Evolutionary conservation across 345 rosid species (phyloP).

Genomic region (Psidium guajava): DNA sequence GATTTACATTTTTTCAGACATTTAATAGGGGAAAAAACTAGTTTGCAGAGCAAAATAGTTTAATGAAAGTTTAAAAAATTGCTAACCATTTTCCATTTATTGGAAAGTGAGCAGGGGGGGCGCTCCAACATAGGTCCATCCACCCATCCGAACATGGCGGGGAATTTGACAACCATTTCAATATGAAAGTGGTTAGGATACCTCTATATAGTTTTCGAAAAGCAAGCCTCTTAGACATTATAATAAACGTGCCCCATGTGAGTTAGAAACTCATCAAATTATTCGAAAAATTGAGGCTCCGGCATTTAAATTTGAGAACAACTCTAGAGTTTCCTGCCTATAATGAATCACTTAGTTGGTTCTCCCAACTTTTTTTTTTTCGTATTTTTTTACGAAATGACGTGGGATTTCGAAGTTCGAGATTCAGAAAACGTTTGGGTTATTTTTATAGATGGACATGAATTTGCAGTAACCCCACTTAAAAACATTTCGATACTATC

Average conservation of each 20-base stretch:
- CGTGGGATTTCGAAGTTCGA: not conserved
- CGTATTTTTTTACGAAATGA: too few species aligned
- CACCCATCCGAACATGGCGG: not conserved
- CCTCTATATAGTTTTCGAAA: not conserved
- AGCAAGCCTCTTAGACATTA: not conserved
- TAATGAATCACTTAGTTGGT: not conserved
- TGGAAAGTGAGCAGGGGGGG: not conserved
- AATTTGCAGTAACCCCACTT: not conserved
- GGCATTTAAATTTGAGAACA: not conserved
- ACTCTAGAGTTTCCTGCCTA: not conserved
- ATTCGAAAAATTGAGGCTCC: not conserved
- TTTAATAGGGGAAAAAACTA: not conserved
- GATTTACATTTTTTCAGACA: not conserved
- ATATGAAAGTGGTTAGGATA: not conserved
- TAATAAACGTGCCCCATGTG: not conserved
- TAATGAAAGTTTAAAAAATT: not conserved
- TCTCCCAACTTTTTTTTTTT: too few species aligned
- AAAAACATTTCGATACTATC: not conserved
- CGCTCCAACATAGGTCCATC: not conserved
- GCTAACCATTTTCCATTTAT: fast-evolving
- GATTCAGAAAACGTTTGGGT: too few species aligned
- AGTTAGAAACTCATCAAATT: not conserved
- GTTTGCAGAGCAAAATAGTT: not conserved
- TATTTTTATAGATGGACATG: not conserved
- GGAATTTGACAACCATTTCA: not conserved